A percentile compares a stretch with the other conserved stretches of the same genome.
Conservation (phyloP, 1,284 basidiomycete species). For the Pseudozyma thailandica region DNA sequence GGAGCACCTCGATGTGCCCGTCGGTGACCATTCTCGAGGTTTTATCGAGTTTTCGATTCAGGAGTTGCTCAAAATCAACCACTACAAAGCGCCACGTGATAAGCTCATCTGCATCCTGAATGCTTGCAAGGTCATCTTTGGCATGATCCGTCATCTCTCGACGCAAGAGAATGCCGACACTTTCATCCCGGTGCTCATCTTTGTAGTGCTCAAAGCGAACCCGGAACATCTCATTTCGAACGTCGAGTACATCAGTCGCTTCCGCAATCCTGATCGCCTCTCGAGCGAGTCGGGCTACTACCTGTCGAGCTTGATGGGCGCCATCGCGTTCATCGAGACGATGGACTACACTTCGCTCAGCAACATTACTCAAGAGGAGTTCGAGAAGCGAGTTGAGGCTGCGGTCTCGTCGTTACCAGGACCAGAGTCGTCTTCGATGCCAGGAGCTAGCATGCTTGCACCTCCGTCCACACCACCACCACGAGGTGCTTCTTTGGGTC, state of each 20-base stretch:
- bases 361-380: conserved; percentile 90
- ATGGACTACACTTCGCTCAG: conserved; percentile 95
- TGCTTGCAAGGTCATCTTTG: conserved; percentile 99
- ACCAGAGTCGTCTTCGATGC: conserved; percentile 20
- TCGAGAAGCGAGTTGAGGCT: conserved; percentile 73
- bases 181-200: conserved; percentile 94
- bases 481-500: conserved; percentile 13
- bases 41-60: conserved; percentile 94
- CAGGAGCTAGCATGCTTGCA: conserved; percentile 8
- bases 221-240: conserved; percentile 93
- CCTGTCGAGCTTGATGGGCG: conserved; percentile 81
- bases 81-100: conserved; percentile 97
- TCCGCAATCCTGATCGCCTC: conserved; percentile 86
- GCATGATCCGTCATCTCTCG: conserved; percentile 84
- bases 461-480: conserved; percentile 31
- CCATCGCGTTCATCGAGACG: conserved; percentile 93
- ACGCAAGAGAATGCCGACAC: conserved; percentile 75
- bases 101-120: conserved; percentile 98
- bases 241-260: conserved; percentile 89
- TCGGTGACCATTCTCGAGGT: conserved; percentile 72
- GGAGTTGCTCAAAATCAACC: conserved; percentile 89
- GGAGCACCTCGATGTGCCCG: conserved; percentile 79
- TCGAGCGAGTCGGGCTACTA: conserved; percentile 98
- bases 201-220: conserved; percentile 90
- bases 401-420: conserved; percentile 46